These are phyloP conservation scores for Solanum paucissectum DNA, from an alignment of 257 asterid genomes.

Conservation along the genomic window DNA sequence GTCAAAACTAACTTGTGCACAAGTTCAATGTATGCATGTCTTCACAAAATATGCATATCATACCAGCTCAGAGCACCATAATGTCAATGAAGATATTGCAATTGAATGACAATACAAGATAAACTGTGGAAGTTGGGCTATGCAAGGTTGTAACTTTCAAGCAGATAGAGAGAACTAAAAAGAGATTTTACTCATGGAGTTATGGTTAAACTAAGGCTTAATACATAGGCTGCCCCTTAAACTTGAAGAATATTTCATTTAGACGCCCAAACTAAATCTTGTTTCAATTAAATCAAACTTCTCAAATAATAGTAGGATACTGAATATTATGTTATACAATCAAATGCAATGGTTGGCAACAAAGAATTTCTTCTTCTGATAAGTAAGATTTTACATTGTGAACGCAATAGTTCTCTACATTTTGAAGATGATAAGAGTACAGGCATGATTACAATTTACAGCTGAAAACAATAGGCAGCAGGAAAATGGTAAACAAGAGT, in stretches of 20 bases:
- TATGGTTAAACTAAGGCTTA: not conserved
- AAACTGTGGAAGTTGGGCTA: not conserved
- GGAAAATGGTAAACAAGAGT: not conserved
- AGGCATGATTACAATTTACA: not conserved
- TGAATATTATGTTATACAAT: not conserved
- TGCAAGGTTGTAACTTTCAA: not conserved
- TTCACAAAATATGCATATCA: not conserved
- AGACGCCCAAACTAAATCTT: not conserved
- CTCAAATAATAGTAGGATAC: not conserved
- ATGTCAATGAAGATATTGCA: not conserved
- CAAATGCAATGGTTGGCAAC: not conserved
- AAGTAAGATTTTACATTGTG: not conserved
- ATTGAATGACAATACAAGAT: not conserved
- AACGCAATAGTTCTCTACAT: not conserved
- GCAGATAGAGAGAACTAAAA: not conserved
- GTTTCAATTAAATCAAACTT: not conserved
- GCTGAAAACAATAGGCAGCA: not conserved
- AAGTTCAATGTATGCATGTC: not conserved
- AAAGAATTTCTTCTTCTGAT: not conserved
- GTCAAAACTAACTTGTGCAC: not conserved
- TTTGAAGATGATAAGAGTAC: not conserved
- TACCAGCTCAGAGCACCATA: not conserved
- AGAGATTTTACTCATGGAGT: not conserved
- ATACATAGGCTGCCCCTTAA: not conserved
- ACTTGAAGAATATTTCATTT: not conserved